phyloP scores from a whole-genome alignment of 2,329 filamentous ascomycete species.

The Botrytis galanthina region DNA sequence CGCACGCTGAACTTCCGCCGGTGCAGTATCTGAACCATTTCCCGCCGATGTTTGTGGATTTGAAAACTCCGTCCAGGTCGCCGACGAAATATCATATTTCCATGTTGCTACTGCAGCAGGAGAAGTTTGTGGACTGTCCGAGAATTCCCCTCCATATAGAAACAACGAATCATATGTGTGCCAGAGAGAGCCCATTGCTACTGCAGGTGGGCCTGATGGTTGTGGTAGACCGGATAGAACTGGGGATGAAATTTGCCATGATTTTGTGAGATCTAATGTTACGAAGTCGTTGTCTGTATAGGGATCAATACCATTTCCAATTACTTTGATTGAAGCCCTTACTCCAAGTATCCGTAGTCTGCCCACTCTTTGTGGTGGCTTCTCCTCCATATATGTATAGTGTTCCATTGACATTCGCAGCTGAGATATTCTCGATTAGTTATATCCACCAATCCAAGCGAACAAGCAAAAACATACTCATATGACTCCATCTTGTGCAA shows the following conservation, averaged over 20 bases:
- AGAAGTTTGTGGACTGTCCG: slow-evolving; percentile 56
- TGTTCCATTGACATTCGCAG: slow-evolving; percentile 69
- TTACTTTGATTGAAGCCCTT: slow-evolving; percentile 35
- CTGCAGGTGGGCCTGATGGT: slow-evolving; percentile 66
- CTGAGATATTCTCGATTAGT: slow-evolving; percentile 32
- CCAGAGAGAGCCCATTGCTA: slow-evolving; percentile 75
- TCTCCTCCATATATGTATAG: slow-evolving; percentile 75
- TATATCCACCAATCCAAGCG: neutral
- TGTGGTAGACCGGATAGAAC: slow-evolving; percentile 59
- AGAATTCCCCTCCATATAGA: slow-evolving; percentile 73
- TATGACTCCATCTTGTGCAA: slow-evolving; percentile 65
- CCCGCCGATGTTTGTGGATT: slow-evolving; percentile 62
- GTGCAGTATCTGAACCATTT: slow-evolving; percentile 56
- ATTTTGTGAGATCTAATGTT: slow-evolving; percentile 66
- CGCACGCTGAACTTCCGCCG: slow-evolving; percentile 60
- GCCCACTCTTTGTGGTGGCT: slow-evolving; percentile 54
- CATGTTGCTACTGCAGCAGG: slow-evolving; percentile 64
- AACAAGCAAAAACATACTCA: slow-evolving; percentile 45
- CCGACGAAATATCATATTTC: slow-evolving; percentile 63
- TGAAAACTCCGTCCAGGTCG: slow-evolving; percentile 61
- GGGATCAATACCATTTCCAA: slow-evolving; percentile 4
- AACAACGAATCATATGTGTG: slow-evolving; percentile 67
- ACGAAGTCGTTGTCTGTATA: slow-evolving; percentile 66
- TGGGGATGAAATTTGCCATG: slow-evolving; percentile 67
- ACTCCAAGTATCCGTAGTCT: slow-evolving; percentile 69